These are phyloP conservation scores for Pseudoturritis turrita DNA, from an alignment of 345 rosid genomes.

Conservation along the genomic window DNA sequence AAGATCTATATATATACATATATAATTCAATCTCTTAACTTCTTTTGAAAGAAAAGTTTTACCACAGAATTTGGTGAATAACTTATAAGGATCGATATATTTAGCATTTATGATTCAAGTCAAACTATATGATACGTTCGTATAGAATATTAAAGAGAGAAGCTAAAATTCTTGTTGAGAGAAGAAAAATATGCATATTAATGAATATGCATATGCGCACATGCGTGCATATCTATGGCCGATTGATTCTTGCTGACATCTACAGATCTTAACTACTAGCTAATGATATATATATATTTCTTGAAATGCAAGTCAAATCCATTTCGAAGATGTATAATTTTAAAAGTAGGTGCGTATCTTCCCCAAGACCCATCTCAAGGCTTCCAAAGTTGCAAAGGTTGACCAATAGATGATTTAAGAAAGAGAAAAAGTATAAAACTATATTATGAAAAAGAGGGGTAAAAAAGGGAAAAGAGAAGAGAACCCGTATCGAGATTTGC, in stretches of 20 bases:
- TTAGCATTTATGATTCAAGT: neutral
- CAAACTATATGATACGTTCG: neutral
- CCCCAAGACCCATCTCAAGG: conserved; percentile 10
- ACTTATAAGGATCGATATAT: neutral
- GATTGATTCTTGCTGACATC: conserved; percentile 26
- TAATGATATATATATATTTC: neutral
- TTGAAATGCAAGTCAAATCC: conserved; percentile 27
- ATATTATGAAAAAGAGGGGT: neutral
- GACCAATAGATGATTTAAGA: conserved; percentile 11
- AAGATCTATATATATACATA: too few relatives aligned
- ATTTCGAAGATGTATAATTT: neutral
- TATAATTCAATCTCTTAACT: neutral
- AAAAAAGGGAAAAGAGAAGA: neutral
- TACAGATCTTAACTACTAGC: conserved; percentile 15
- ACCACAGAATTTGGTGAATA: neutral
- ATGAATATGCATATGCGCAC: conserved; percentile 33
- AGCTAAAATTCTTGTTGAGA: neutral
- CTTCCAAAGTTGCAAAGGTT: conserved; percentile 12
- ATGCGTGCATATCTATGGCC: conserved; percentile 10
- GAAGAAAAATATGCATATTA: conserved; percentile 16
- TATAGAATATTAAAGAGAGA: conserved; percentile 3
- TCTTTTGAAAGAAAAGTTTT: neutral
- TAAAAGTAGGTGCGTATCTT: neutral
- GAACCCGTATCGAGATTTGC: conserved; percentile 89
- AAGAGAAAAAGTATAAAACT: too few relatives aligned